Evolutionary conservation across 2,329 filamentous ascomycete genomes (phyloP).

Genomic region (Aschersonia sp.): DNA sequence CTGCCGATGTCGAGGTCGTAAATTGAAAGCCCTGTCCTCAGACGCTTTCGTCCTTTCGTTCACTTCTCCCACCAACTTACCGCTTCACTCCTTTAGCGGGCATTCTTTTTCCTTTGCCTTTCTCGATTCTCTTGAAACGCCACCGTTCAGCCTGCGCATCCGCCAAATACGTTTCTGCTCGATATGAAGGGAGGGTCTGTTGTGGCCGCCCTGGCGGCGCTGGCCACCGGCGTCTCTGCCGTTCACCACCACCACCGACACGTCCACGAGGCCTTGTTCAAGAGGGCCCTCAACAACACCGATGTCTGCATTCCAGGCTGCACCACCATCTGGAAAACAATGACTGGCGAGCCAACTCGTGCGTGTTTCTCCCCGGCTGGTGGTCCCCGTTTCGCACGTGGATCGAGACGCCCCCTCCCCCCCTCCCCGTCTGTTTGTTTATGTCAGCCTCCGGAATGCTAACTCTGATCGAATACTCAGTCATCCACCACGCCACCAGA

Average conservation of each 20-base stretch:
- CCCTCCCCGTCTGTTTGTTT: too few relatives aligned
- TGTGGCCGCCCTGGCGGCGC: conserved; percentile 49
- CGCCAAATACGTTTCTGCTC: conserved; percentile 13
- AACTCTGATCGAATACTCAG: too few relatives aligned
- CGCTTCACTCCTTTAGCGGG: conserved; percentile 86
- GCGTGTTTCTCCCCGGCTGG: conserved; percentile 15
- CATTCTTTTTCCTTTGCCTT: conserved; percentile 41
- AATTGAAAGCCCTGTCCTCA: conserved; percentile 28
- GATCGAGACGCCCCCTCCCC: too few relatives aligned
- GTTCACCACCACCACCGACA: conserved; percentile 52
- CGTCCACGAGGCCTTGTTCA: conserved; percentile 46
- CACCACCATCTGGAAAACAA: conserved; percentile 60
- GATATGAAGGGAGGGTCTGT: conserved; percentile 64
- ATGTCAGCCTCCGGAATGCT: too few relatives aligned
- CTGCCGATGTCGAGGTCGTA: conserved; percentile 32
- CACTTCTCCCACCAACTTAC: conserved; percentile 31
- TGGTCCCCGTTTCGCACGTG: too few relatives aligned
- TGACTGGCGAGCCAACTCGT: conserved; percentile 54
- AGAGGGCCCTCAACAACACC: conserved; percentile 28
- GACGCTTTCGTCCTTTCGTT: conserved; percentile 36
- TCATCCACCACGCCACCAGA: too few relatives aligned
- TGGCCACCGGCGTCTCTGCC: conserved; percentile 41
- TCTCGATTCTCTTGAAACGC: conserved; percentile 6
- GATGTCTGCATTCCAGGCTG: conserved; percentile 46
- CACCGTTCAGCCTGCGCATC: too few relatives aligned